These are phyloP conservation scores for Conoideocrella luteorostrata DNA, from an alignment of 2,329 filamentous ascomycete genomes.

Conservation along the genomic window DNA sequence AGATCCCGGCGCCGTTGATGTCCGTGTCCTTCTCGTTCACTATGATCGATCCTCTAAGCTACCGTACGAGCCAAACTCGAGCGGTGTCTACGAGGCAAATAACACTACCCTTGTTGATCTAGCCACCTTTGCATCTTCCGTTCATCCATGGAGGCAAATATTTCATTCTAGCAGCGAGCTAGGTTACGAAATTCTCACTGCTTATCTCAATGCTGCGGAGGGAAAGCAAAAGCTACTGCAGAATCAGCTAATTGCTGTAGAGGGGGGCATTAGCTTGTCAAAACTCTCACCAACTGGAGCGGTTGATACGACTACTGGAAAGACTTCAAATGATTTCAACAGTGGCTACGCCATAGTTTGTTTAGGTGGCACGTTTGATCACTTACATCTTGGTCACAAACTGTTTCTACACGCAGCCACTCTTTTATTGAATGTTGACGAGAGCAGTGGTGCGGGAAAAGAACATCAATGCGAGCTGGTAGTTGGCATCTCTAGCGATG, in stretches of 20 bases:
- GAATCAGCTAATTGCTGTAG: conserved; percentile 44
- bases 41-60: conserved; percentile 33
- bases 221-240: conserved; percentile 39
- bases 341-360: conserved; percentile 46
- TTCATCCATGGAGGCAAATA: conserved; percentile 56
- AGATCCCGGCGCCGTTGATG: conserved; percentile 66
- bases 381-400: conserved; percentile 92
- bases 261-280: conserved; percentile 44
- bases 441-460: background rate
- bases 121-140: conserved; percentile 43
- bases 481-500: conserved; percentile 83
- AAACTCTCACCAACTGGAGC: background rate
- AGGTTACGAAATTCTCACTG: conserved; percentile 51
- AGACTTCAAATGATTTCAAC: conserved; percentile 3
- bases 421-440: conserved; percentile 41
- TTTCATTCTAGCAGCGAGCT: conserved; percentile 61
- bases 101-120: conserved; percentile 44
- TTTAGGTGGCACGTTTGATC: conserved; percentile 92
- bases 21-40: conserved; percentile 67
- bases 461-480: conserved; percentile 52
- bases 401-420: conserved; percentile 85
- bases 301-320: background rate
- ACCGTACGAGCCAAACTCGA: conserved; percentile 25
- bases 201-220: conserved; percentile 43
- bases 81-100: conserved; percentile 34